These are phyloP conservation scores for Asclepias syriaca DNA, from an alignment of 257 asterid genomes.

Conservation along the genomic window DNA sequence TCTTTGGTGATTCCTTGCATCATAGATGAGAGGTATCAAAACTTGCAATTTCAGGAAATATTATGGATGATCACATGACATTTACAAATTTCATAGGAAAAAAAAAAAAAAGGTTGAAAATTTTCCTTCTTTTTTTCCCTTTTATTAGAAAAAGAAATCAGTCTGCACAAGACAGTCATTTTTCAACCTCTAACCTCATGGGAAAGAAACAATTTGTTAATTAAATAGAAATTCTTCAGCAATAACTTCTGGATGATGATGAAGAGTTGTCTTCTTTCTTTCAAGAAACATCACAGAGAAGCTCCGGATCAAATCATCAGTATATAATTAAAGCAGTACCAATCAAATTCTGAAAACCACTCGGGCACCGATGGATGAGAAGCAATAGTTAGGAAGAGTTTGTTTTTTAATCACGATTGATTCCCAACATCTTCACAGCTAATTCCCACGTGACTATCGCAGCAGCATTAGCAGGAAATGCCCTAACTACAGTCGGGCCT, in stretches of 20 bases:
- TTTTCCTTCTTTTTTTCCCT: too few species aligned
- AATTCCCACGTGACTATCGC: conserved; percentile 44
- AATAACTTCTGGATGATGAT: background rate
- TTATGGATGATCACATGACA: too few species aligned
- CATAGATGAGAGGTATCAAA: background rate
- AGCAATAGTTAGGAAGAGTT: conserved; percentile 19
- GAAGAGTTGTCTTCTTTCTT: background rate
- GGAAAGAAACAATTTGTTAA: background rate
- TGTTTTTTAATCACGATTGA: conserved; percentile 36
- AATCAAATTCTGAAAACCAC: conserved; percentile 1
- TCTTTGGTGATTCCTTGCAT: background rate
- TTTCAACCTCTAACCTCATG: background rate
- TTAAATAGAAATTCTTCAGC: background rate
- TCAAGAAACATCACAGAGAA: background rate
- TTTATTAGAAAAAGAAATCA: too few species aligned
- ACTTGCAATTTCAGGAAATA: background rate
- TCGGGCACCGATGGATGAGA: background rate
- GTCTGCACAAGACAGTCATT: background rate
- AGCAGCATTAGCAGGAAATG: conserved; percentile 54
- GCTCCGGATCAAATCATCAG: background rate
- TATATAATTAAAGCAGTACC: background rate
- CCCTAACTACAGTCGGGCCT: conserved; percentile 78
- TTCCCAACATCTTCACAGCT: conserved; percentile 67
- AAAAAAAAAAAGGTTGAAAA: too few species aligned
- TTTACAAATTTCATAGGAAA: too few species aligned